Percentiles rank a stretch among this genome's conserved stretches.
Conservation (phyloP, 441 rosid genomes). For the Lepidium campestre region DNA sequence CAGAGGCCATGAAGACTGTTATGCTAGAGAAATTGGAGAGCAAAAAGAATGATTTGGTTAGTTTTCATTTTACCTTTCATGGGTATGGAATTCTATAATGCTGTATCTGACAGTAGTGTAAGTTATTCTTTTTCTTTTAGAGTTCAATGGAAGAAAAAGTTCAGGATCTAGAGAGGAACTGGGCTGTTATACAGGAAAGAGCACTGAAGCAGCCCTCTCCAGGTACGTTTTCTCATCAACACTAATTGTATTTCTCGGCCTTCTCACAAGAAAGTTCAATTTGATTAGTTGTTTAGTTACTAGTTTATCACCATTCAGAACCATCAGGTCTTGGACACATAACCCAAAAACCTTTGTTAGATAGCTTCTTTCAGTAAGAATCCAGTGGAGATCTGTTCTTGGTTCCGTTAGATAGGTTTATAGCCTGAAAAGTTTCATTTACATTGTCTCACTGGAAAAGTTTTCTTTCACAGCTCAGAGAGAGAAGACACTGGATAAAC, state of each 20-base stretch:
- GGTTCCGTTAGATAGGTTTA: background rate
- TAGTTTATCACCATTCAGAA: background rate
- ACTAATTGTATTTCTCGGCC: background rate
- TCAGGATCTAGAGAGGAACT: conserved; percentile 58
- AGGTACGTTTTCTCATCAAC: conserved; percentile 36
- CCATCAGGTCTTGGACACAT: conserved; percentile 1
- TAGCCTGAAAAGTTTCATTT: background rate
- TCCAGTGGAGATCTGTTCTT: background rate
- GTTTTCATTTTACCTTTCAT: background rate
- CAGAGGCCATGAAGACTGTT: conserved; percentile 37
- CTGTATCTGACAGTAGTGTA: conserved; percentile 9
- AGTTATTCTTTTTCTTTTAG: conserved; percentile 30
- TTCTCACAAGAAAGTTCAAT: background rate
- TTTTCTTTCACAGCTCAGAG: conserved; percentile 57
- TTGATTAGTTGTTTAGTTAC: background rate
- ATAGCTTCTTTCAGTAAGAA: background rate
- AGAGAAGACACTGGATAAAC: conserved; percentile 85
- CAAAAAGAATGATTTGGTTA: conserved; percentile 69
- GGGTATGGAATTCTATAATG: background rate
- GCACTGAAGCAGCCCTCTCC: conserved; percentile 73
- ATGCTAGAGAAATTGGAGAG: conserved; percentile 53
- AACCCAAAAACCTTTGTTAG: background rate
- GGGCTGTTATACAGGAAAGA: conserved; percentile 61
- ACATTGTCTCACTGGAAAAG: conserved; percentile 1
- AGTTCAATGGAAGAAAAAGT: conserved; percentile 60